phyloP scores from a whole-genome alignment of 2,329 filamentous ascomycete species.

The Akanthomyces dipterigenus region DNA sequence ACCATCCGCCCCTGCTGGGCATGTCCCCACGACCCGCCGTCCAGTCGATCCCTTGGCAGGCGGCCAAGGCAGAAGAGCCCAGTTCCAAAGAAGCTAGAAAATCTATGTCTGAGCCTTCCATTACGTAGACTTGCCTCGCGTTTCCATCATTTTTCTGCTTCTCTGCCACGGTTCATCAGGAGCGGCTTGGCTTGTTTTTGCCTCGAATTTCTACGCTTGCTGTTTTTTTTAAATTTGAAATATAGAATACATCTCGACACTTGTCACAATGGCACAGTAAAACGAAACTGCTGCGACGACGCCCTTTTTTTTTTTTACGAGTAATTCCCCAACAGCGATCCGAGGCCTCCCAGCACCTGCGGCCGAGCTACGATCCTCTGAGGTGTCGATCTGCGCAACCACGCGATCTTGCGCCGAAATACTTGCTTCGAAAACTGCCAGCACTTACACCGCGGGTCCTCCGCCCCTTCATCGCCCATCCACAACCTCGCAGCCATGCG shows the following conservation, averaged over 20 bases:
- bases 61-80: neutral
- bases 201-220: neutral
- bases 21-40: neutral
- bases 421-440: neutral
- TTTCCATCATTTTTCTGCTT: neutral
- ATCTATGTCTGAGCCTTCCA: neutral
- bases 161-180: neutral
- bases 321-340: too few relatives aligned
- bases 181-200: neutral
- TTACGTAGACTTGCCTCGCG: neutral
- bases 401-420: neutral
- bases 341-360: too few relatives aligned
- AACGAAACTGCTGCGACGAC: too few relatives aligned
- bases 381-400: neutral
- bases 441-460: too few relatives aligned
- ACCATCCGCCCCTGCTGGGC: neutral
- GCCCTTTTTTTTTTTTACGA: too few relatives aligned
- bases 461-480: neutral
- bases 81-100: neutral
- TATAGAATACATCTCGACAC: neutral
- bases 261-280: neutral
- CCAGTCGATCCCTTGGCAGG: neutral
- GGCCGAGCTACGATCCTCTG: neutral
- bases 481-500: slow-evolving; percentile 55
- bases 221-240: neutral